Base-by-base conservation (phyloP, 2,329 filamentous ascomycete species). In the Dichotomopilus funicola region DNA sequence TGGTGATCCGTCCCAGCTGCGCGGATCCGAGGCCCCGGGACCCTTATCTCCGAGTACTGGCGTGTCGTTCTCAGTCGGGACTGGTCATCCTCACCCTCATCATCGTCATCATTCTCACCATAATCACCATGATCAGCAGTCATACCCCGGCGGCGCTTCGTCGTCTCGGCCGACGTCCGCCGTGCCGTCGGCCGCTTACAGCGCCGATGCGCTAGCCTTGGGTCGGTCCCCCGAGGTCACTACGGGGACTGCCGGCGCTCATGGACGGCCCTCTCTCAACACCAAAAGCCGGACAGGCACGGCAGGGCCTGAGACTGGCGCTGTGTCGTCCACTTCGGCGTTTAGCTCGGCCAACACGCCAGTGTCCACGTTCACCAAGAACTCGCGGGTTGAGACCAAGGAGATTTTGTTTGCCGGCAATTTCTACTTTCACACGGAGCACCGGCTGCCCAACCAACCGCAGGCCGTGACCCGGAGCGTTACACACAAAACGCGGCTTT, bases 401-500 rank as follows among this genome's bases (percentile, higher is more conserved):
- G 63, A 64, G 1, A 72, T 74, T 1, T 61, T 65, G 11, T 44
- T 79, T 1, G 71, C 68, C 1, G 76, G 75, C 1, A 73, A 70
- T 0, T 73, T 78, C 47, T 69, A 77, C 53, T 56, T 77, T 33
- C 70, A 74, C 10, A 66, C 66, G 50, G 73, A 78, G 34, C 67
- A 61, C 31, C 62, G 64, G 4, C 48, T 66, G 0, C 62, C 66
- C 3, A 68, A 70, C 7, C 64, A 71, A 31, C 45, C 61, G 0
- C 64, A 68, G 2, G 62, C 64, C 0, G 69, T 75, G 0, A 68
- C 67, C 1, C 73, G 74, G 6, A 73, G 72, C n/a, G 67, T 80
- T 7, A 71, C 74, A 19, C 78, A 81, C 58, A 85, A 85, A 62
- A 77, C 75, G 0, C 73, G 80, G 0, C 63, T 83, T 1, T 80